Evolutionary conservation across 169 alveolate species (phyloP), one percentile per base, ranked within the genome.

Genomic region (Eimeria sp.): DNA sequence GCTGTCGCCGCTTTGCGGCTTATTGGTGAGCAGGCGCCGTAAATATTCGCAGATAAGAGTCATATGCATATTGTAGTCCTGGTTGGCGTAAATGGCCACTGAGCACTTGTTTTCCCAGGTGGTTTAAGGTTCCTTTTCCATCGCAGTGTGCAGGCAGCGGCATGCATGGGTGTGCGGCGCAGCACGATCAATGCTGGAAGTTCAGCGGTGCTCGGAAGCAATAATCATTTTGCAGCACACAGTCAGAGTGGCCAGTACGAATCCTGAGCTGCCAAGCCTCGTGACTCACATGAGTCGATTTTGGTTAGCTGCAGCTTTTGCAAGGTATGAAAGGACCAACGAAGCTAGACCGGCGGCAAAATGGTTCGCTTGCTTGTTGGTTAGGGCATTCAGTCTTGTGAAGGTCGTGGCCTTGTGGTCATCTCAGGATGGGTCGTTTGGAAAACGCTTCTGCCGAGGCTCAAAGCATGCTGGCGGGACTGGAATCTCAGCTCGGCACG

Each of bases 201-300:
- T 94, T 33, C 95, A 71, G 77, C 95, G 96, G 23, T 83, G 58
- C 56, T 94, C 96, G 80, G 96, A 94, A 62, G 96, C 95, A 20
- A 71, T 94, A 33, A 85, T 58, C 78, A 89, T 94, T 18, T 43
- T 94, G 68, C 89, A 94, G 89, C 94, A 94, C 77, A 90, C 96
- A 8, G 96, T 94, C 66, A 88, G 96, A 25, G 96, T 71, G 62
- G 96, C 94, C 25, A 77, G 72, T 18, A 56, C 87, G 4, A 89
- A 94, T 62, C 89, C 89, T 40, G 83, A 88, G 87, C 82, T 94
- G 60, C 96, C 96, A 25, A 33, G 68, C 30, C 83, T 83, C 80
- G 96, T 94, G 52, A 94, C 96, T 43, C 90, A 89, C 80, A 94
- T 94, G 96, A 94, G 80, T 43, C 88, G 94, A 25, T 94, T 82